Conservation (phyloP, 768 basidiomycete genomes). For the Leccinum rimulosum region DNA sequence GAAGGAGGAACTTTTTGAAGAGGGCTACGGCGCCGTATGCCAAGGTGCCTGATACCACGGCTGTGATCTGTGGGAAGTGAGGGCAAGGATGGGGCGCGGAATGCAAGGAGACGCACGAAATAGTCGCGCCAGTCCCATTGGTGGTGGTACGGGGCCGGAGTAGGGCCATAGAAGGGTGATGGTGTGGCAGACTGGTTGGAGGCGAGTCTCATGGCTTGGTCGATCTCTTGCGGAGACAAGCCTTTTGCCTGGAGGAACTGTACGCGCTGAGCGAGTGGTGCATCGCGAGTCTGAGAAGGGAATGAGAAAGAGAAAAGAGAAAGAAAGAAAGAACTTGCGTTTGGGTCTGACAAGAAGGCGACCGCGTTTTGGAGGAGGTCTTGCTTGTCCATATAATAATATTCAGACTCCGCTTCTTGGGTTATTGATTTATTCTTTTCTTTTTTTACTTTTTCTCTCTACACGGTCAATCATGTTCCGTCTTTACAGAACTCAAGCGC, state of each 20-base stretch:
- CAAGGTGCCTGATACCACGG: constrained; percentile 83
- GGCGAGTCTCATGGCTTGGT: constrained; percentile 73
- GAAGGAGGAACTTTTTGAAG: constrained; percentile 89
- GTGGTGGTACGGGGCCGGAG: constrained; percentile 35
- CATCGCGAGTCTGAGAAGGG: constrained; percentile 60
- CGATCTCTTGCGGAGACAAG: constrained; percentile 78
- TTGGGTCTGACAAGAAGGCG: constrained; percentile 80
- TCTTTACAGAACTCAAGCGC: constrained; percentile 9
- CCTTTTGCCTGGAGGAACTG: constrained; percentile 97
- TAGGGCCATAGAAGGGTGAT: constrained; percentile 41
- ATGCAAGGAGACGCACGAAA: constrained; percentile 61
- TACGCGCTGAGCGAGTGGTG: constrained; percentile 79
- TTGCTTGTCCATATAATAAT: constrained; percentile 48
- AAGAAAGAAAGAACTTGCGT: constrained; percentile 42
- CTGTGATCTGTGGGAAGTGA: constrained; percentile 68
- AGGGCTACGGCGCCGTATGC: constrained; percentile 78
- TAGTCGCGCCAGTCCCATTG: constrained; percentile 97
- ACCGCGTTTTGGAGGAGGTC: constrained; percentile 82
- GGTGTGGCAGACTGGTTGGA: constrained; percentile 29
- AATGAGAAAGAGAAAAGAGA: constrained; percentile 1
- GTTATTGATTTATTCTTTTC: background rate
- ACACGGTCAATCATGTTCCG: constrained; percentile 27
- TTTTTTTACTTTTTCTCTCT: background rate
- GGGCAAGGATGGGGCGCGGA: constrained; percentile 11
- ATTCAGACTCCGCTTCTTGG: constrained; percentile 29